Evolutionary conservation across 306 rosid genomes (phyloP).

Genomic region (Castanospermum australe): DNA sequence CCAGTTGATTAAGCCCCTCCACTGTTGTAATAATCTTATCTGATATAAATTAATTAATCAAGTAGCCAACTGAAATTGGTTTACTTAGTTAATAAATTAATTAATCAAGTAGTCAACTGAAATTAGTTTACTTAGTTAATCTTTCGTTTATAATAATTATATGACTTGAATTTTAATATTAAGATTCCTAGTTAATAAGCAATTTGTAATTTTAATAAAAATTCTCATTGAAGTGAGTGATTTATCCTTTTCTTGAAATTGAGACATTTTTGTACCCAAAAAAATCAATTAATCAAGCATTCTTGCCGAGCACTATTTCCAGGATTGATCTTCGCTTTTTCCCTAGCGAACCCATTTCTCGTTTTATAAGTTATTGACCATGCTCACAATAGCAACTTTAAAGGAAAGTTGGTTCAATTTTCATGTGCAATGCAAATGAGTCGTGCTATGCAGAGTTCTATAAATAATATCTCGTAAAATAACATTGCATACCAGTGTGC

Average conservation of each 20-base stretch:
- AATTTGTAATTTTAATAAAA: too few relatives aligned
- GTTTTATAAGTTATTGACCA: background rate
- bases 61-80: too few relatives aligned
- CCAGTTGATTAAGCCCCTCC: background rate
- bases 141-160: too few relatives aligned
- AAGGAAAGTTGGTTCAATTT: background rate
- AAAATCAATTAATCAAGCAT: background rate
- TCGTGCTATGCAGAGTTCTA: background rate
- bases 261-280: too few relatives aligned
- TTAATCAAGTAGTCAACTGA: too few relatives aligned
- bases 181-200: too few relatives aligned
- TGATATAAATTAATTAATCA: background rate
- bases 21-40: background rate
- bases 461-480: background rate
- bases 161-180: too few relatives aligned
- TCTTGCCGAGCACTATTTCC: conserved; percentile 23
- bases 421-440: background rate
- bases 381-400: background rate
- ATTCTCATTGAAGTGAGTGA: too few relatives aligned
- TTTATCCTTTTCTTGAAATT: too few relatives aligned
- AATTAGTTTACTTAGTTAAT: too few relatives aligned
- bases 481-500: background rate
- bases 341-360: background rate
- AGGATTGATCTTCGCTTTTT: conserved; percentile 14
- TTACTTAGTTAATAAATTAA: too few relatives aligned